These are phyloP conservation scores for Sclerotinia trifoliorum DNA, from an alignment of 2,329 filamentous ascomycete species.

Conservation along the genomic window DNA sequence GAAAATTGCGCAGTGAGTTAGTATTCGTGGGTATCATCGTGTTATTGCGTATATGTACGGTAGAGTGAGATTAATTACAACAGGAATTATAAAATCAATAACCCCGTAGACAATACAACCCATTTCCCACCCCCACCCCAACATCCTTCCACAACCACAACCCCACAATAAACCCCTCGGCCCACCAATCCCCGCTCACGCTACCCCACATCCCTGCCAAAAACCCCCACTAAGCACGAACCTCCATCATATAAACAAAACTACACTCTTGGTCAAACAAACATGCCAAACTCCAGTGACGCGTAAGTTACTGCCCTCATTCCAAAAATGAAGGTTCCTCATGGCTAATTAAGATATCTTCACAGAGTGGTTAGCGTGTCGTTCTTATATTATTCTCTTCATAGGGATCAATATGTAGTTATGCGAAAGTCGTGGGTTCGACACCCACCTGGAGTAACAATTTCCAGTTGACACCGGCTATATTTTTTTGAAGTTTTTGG, in stretches of 20 bases:
- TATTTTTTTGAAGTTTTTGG: not conserved
- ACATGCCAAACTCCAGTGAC: constrained; percentile 33
- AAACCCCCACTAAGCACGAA: rapidly evolving
- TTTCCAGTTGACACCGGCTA: constrained; percentile 11
- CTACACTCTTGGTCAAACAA: not conserved
- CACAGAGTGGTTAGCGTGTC: constrained; percentile 41
- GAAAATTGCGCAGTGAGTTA: not conserved
- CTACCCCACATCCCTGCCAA: not conserved
- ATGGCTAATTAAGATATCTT: constrained; percentile 27
- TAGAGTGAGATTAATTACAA: too few relatives aligned
- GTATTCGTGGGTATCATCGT: not conserved
- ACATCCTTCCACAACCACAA: not conserved
- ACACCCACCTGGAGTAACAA: constrained; percentile 37
- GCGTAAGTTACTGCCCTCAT: constrained; percentile 33
- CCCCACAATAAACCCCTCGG: not conserved
- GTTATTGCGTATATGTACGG: too few relatives aligned
- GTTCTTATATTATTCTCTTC: constrained; percentile 38
- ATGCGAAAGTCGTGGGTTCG: constrained; percentile 40
- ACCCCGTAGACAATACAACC: too few relatives aligned
- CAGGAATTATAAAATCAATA: too few relatives aligned
- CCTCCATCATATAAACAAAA: not conserved
- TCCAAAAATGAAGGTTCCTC: constrained; percentile 25
- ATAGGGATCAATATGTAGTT: constrained; percentile 36
- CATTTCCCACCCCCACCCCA: not conserved
- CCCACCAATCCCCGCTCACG: not conserved